A percentile compares a stretch with the other conserved stretches of the same genome.
These are phyloP conservation scores for Aspergillus fructus DNA, from an alignment of 2,329 filamentous ascomycete genomes.

Conservation along the genomic window DNA sequence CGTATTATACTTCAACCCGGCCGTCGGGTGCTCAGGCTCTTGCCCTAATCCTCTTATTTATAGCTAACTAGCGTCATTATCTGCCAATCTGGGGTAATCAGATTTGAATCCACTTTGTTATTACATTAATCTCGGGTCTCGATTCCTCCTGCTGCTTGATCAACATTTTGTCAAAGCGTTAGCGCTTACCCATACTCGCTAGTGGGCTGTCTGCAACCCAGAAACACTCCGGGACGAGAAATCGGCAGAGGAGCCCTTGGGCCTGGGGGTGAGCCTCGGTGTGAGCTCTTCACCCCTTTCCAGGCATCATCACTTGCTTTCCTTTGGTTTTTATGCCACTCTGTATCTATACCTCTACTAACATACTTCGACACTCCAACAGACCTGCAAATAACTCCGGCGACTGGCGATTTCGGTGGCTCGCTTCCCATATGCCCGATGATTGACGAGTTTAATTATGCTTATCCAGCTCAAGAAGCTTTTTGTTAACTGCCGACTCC, in stretches of 20 bases:
- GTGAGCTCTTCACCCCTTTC: not conserved
- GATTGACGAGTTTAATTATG: not conserved
- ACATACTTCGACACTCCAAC: not conserved
- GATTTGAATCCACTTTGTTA: not conserved
- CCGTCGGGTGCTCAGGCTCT: not conserved
- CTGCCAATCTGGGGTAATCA: not conserved
- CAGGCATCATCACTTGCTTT: too few species aligned
- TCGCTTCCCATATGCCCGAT: not conserved
- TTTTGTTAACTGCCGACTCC: not conserved
- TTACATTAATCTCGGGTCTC: not conserved
- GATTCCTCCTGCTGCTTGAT: not conserved
- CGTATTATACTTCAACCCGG: not conserved
- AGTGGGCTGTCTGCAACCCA: not conserved
- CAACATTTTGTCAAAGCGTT: not conserved
- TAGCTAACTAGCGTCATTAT: not conserved
- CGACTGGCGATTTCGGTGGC: not conserved
- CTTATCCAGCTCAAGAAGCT: not conserved
- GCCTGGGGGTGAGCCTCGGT: not conserved
- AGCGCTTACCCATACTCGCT: not conserved
- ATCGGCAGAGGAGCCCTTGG: constrained; percentile 1
- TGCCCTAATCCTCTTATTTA: not conserved
- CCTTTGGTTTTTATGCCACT: not conserved
- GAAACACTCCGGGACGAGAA: not conserved
- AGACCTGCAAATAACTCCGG: not conserved
- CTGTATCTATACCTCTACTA: not conserved